Conservation (phyloP, 2,329 filamentous ascomycete genomes). For the Gaeumannomyces sp. region DNA sequence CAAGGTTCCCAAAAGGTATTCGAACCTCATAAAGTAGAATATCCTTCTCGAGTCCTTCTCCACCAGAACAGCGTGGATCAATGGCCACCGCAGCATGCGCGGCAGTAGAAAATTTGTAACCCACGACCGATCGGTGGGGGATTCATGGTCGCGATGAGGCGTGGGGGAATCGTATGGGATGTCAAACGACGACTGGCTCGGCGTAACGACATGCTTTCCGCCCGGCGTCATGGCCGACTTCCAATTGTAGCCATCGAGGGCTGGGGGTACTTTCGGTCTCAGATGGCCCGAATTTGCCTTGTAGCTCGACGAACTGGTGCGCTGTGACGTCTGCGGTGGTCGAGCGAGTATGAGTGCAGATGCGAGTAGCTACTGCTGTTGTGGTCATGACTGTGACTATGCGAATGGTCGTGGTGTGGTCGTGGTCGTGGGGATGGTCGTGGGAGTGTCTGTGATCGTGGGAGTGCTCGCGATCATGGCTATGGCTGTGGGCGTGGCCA, state of each 20-base stretch:
- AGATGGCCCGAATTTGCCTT: not conserved
- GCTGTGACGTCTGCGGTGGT: constrained; percentile 33
- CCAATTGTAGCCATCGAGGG: not conserved
- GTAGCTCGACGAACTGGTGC: not conserved
- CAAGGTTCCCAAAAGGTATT: constrained; percentile 8
- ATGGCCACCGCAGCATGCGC: constrained; percentile 62
- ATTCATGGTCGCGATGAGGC: constrained; percentile 27
- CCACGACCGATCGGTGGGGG: constrained; percentile 50
- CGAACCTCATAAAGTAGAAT: constrained; percentile 92
- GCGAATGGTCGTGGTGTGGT: constrained; percentile 21
- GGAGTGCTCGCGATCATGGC: constrained; percentile 17
- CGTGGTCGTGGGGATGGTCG: constrained; percentile 19
- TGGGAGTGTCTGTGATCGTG: constrained; percentile 19
- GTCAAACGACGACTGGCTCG: constrained; percentile 22
- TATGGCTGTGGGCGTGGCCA: constrained; percentile 25
- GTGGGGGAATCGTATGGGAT: constrained; percentile 24
- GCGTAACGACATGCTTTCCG: constrained; percentile 33
- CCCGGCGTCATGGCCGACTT: constrained; percentile 16
- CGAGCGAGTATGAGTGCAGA: constrained; percentile 24
- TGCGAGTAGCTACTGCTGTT: constrained; percentile 18
- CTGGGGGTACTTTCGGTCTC: not conserved
- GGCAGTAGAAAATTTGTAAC: constrained; percentile 70
- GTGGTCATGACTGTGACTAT: constrained; percentile 17
- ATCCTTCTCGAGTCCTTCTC: constrained; percentile 93
- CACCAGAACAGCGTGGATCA: constrained; percentile 77